A percentile compares a stretch with the other conserved stretches of the same genome.
Evolutionary conservation across 148 eudicot genomes (phyloP).

Genomic region (Rhododendron griersonianum): DNA sequence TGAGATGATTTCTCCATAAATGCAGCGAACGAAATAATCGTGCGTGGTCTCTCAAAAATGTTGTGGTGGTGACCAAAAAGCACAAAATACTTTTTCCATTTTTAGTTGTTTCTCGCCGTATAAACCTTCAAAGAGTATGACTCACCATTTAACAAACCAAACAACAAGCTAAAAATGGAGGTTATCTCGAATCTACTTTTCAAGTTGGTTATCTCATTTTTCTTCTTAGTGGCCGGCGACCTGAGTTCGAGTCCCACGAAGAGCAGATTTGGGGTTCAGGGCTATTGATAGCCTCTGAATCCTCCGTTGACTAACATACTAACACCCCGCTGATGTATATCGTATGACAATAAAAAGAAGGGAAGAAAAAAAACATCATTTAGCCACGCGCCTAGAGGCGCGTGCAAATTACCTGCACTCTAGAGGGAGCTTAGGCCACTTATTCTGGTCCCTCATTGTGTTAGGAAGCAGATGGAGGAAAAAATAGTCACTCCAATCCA

Average conservation of each 20-base stretch:
- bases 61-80: background rate
- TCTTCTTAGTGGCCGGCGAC: no score
- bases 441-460: constrained; percentile 25
- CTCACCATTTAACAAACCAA: background rate
- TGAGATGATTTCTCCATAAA: background rate
- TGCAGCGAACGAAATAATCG: background rate
- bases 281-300: no score
- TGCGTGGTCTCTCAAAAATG: background rate
- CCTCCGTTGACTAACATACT: no score
- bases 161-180: no score
- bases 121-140: background rate
- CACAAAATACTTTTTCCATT: background rate
- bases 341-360: background rate
- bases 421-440: constrained; percentile 38
- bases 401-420: constrained; percentile 32
- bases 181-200: no score
- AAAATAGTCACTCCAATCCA: constrained; percentile 56
- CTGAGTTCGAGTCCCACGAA: no score
- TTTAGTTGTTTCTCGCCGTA: background rate
- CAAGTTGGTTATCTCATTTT: no score
- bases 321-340: no score
- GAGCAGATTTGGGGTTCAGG: no score
- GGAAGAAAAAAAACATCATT: background rate
- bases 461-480: constrained; percentile 38
- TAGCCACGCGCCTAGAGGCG: background rate